Percentiles rank a stretch among this genome's conserved stretches.
These are phyloP conservation scores for Piedraia hortae DNA, from an alignment of 2,329 filamentous ascomycete genomes.

Conservation along the genomic window DNA sequence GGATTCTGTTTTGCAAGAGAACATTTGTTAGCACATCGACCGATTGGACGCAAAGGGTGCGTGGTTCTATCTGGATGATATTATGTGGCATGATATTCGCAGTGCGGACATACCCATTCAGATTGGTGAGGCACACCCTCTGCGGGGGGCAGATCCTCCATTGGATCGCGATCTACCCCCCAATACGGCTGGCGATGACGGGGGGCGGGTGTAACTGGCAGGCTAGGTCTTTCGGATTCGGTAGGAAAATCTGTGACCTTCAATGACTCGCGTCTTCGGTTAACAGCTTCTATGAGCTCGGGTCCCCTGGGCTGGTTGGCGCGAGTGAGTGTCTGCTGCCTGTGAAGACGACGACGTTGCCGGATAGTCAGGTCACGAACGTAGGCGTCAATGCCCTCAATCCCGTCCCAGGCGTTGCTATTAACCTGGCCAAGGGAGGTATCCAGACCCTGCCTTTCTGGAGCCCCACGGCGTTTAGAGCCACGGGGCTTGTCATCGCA, in stretches of 20 bases:
- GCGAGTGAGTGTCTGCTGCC: conserved; percentile 6
- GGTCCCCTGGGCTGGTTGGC: conserved; percentile 6
- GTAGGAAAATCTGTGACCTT: conserved; percentile 71
- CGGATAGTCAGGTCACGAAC: conserved; percentile 41
- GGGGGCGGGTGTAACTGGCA: conserved; percentile 74
- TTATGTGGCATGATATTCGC: background rate
- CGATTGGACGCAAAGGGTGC: background rate
- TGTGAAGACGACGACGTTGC: conserved; percentile 21
- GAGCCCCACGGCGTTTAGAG: conserved; percentile 28
- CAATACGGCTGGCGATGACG: conserved; percentile 41
- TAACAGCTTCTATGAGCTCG: conserved; percentile 9
- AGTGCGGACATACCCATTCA: conserved; percentile 65
- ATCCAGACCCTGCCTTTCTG: too few relatives aligned
- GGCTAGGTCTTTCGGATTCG: conserved; percentile 53
- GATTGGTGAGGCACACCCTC: conserved; percentile 64
- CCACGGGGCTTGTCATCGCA: conserved; percentile 3
- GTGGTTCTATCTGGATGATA: background rate
- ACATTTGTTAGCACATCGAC: background rate
- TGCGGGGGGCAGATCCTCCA: conserved; percentile 39
- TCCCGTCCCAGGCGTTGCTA: conserved; percentile 72
- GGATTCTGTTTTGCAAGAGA: conserved; percentile 16
- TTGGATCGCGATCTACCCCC: conserved; percentile 29
- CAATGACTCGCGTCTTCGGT: conserved; percentile 24
- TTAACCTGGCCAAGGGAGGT: conserved; percentile 36
- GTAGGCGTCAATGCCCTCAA: conserved; percentile 68